Conservation (phyloP, 441 rosid genomes). For the Lepidium campestre region DNA sequence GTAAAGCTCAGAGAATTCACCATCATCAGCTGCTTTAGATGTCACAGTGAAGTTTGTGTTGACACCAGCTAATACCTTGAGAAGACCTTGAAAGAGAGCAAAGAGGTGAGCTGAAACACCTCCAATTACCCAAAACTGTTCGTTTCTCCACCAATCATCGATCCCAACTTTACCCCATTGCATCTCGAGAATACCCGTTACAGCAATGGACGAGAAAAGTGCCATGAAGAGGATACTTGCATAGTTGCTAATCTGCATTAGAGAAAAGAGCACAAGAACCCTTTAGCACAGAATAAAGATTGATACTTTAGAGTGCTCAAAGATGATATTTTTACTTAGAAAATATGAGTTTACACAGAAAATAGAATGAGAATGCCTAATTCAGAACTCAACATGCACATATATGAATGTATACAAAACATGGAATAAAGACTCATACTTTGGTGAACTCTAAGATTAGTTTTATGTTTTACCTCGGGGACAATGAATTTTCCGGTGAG, state of each 20-base stretch:
- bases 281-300: background rate
- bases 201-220: conserved; percentile 55
- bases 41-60: conserved; percentile 68
- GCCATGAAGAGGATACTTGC: conserved; percentile 59
- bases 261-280: background rate
- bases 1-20: conserved; percentile 66
- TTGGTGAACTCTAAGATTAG: background rate
- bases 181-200: conserved; percentile 66
- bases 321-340: background rate
- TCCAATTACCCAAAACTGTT: conserved; percentile 81
- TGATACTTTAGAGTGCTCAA: background rate
- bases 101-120: conserved; percentile 68
- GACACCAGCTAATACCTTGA: conserved; percentile 67
- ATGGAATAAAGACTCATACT: background rate
- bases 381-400: background rate
- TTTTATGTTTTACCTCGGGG: conserved; percentile 49
- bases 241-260: conserved; percentile 58
- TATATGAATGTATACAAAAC: background rate
- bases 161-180: conserved; percentile 72
- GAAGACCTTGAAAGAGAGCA: conserved; percentile 67
- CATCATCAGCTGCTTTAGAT: conserved; percentile 64
- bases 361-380: background rate
- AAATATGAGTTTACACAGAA: background rate
- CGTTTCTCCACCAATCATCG: conserved; percentile 79
- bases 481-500: conserved; percentile 72